Base-by-base conservation (phyloP, 768 basidiomycete genomes). In the Lanmaoa pseudosensibilis region DNA sequence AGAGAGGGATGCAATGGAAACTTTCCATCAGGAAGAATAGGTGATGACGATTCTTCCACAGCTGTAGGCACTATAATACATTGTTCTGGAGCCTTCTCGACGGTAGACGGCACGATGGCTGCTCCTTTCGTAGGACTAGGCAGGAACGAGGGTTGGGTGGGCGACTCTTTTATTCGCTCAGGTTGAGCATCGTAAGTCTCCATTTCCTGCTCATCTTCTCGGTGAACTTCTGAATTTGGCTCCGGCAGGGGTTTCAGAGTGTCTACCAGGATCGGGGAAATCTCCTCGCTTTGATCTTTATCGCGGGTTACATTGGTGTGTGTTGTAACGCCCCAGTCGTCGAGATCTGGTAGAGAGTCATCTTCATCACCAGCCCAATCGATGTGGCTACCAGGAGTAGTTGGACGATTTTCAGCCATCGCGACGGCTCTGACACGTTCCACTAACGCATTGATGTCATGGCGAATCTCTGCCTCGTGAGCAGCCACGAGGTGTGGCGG, bases 351-450 rank as follows among this genome's bases (percentile, higher is more conserved):
- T 2, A 94, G 75, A 58, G 81, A 85, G 57, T 83, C 82, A 59
- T 93, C 90, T 54, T 94, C 91, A 61, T 92, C 90, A 36, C 87
- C 87, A 40, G 92, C 92, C 92, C 92, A 94, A 71, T 93, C 90
- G 55, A 92, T 87, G 60, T 92, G 90, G 55, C 84, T 88, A 34
- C 85, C 87, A 15, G 88, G 88, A 2, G 88, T 87, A 16, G 81
- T 74, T 13, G 88, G 85, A 43, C 87, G 75, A 64, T 83, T 77
- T 50, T 82, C 77, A 33, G 78, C 84, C 83, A 90, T 88, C 10
- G 88, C 87, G 8, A 84, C 83, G 10, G 88, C 84, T 46, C 88
- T 77, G 12, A 89, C 85, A 50, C 83, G 87, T 66, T 92, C 88
- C 15, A 91, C 89, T 12, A 90, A 77, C n/a, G 84, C 83, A 67